Evolutionary conservation across 2,329 filamentous ascomycete genomes (phyloP).

Genomic region (Neofusicoccum kwambonambiense): DNA sequence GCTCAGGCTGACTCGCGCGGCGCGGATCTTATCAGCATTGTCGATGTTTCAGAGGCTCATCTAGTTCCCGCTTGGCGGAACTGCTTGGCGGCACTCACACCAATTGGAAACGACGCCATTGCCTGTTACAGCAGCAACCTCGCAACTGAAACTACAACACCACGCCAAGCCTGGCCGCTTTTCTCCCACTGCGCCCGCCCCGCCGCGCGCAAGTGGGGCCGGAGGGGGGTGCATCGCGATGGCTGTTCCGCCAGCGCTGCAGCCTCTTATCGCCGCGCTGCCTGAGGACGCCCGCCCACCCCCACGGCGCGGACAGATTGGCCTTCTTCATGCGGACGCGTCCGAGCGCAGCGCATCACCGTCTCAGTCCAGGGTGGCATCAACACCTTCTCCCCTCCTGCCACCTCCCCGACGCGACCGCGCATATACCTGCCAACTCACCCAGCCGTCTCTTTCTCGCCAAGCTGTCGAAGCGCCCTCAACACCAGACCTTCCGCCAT

Average conservation of each 20-base stretch:
- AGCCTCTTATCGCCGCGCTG: background rate
- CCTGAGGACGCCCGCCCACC: background rate
- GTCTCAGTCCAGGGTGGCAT: background rate
- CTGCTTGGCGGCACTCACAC: background rate
- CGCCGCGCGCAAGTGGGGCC: background rate
- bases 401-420: background rate
- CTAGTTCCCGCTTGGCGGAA: background rate
- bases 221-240: background rate
- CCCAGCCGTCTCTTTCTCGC: background rate
- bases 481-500: background rate
- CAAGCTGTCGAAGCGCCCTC: background rate
- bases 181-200: too few relatives aligned
- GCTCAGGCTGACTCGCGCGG: too few relatives aligned
- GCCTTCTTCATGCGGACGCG: background rate
- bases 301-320: background rate
- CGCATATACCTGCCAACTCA: background rate
- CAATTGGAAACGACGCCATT: background rate
- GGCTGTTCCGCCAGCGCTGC: background rate
- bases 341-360: background rate
- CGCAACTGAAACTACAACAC: conserved; percentile 7
- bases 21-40: background rate
- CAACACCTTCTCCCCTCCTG: background rate
- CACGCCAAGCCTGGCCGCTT: background rate
- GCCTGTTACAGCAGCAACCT: background rate
- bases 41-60: conserved; percentile 2